Evolutionary conservation across 257 asterid genomes (phyloP).

Genomic region (Striga asiatica): DNA sequence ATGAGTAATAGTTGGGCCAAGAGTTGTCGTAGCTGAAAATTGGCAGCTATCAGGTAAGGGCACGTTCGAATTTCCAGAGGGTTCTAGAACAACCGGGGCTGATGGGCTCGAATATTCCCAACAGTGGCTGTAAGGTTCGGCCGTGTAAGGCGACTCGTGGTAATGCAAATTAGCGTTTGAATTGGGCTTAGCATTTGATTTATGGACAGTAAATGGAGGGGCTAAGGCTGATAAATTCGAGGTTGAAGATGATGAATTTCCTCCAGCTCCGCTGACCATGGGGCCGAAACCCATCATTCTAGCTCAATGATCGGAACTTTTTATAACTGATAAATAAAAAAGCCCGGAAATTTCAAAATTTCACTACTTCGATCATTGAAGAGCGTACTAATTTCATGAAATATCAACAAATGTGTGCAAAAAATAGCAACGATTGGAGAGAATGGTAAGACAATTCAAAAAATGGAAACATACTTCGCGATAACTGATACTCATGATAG

Average conservation of each 20-base stretch:
- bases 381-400: constrained; percentile 2
- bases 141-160: constrained; percentile 30
- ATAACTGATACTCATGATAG: neutral
- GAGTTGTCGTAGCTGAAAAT: constrained; percentile 27
- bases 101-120: constrained; percentile 46
- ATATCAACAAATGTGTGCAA: neutral
- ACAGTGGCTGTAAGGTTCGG: constrained; percentile 28
- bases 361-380: constrained; percentile 6
- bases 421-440: neutral
- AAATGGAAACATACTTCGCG: neutral
- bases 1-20: constrained; percentile 16
- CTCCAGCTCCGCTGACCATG: constrained; percentile 41
- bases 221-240: constrained; percentile 88
- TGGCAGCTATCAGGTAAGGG: constrained; percentile 29
- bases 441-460: neutral
- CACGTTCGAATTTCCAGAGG: constrained; percentile 25
- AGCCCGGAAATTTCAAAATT: constrained; percentile 13
- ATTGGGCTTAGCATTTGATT: constrained; percentile 42
- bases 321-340: constrained; percentile 25
- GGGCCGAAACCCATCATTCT: constrained; percentile 67
- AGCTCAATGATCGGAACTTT: constrained; percentile 12
- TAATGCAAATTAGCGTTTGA: constrained; percentile 36
- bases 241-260: constrained; percentile 37
- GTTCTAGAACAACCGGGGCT: constrained; percentile 32
- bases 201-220: constrained; percentile 89